These are phyloP conservation scores for Cryphonectria japonica DNA, from an alignment of 2,329 filamentous ascomycete species.

Conservation along the genomic window DNA sequence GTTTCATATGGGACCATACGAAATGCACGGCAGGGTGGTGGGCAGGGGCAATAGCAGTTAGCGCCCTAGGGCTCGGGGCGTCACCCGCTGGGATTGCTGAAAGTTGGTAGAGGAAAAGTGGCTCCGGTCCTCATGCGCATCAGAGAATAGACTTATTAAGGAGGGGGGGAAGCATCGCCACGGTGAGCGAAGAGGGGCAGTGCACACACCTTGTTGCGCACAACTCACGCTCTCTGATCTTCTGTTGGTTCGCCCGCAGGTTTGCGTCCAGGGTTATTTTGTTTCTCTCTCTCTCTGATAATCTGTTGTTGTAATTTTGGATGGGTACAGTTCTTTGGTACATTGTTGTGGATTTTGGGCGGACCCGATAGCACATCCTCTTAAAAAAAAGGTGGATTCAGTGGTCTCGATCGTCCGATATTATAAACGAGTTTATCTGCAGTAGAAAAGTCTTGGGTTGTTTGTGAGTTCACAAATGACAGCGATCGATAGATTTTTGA, in stretches of 20 bases:
- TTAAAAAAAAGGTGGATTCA: background rate
- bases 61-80: background rate
- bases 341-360: constrained; percentile 1
- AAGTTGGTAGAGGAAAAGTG: background rate
- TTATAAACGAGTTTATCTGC: background rate
- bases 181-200: background rate
- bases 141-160: constrained; percentile 3
- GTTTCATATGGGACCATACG: background rate
- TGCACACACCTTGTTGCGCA: background rate
- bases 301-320: background rate
- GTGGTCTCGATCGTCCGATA: background rate
- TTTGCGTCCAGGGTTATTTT: background rate
- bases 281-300: background rate
- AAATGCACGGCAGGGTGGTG: background rate
- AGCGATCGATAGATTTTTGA: background rate
- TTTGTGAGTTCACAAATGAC: background rate
- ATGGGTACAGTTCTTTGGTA: background rate
- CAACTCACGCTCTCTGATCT: background rate
- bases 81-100: background rate
- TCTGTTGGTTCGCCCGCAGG: background rate
- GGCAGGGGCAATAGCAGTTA: background rate
- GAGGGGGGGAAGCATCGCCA: background rate
- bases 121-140: constrained; percentile 4
- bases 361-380: background rate
- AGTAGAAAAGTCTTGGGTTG: no score